A percentile compares a stretch with the other conserved stretches of the same genome.
Conservation (phyloP, 768 basidiomycete species). For the Leucocoprinus birnbaumii region DNA sequence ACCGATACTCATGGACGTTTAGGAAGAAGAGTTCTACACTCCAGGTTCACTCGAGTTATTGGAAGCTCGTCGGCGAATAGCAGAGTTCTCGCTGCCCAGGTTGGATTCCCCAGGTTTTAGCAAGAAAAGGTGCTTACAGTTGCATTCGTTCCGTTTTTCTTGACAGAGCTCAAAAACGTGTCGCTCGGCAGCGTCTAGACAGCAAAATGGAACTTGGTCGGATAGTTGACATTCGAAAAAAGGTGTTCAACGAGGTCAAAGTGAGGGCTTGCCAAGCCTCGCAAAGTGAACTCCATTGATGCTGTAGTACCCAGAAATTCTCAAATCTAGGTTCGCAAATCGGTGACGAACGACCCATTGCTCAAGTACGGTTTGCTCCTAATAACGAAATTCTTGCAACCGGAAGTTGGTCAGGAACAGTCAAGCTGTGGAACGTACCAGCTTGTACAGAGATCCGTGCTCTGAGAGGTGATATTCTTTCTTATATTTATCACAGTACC, state of each 20-base stretch:
- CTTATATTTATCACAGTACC: neutral
- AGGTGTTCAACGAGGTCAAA: constrained; percentile 86
- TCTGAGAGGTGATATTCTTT: constrained; percentile 54
- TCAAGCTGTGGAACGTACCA: constrained; percentile 96
- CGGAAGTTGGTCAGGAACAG: constrained; percentile 93
- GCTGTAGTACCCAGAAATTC: constrained; percentile 58
- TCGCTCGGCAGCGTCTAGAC: constrained; percentile 91
- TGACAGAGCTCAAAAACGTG: constrained; percentile 91
- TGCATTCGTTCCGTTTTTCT: constrained; percentile 32
- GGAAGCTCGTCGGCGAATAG: constrained; percentile 63
- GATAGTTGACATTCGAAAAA: constrained; percentile 91
- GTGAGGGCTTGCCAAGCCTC: constrained; percentile 46
- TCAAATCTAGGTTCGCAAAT: constrained; percentile 96
- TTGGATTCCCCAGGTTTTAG: constrained; percentile 64
- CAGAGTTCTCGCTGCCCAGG: constrained; percentile 95
- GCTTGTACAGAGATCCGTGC: constrained; percentile 77
- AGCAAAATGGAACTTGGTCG: constrained; percentile 82
- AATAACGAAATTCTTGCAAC: constrained; percentile 87
- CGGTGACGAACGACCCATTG: constrained; percentile 93
- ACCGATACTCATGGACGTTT: constrained; percentile 5
- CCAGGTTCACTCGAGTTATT: constrained; percentile 80
- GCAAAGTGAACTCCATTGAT: neutral
- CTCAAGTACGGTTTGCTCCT: constrained; percentile 92
- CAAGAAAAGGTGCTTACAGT: constrained; percentile 79
- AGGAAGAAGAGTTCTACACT: constrained; percentile 97